Evolutionary conservation across 495 filamentous ascomycete genomes (phyloP), one percentile per base, ranked within the genome.

Genomic region (Penicilliopsis zonata): DNA sequence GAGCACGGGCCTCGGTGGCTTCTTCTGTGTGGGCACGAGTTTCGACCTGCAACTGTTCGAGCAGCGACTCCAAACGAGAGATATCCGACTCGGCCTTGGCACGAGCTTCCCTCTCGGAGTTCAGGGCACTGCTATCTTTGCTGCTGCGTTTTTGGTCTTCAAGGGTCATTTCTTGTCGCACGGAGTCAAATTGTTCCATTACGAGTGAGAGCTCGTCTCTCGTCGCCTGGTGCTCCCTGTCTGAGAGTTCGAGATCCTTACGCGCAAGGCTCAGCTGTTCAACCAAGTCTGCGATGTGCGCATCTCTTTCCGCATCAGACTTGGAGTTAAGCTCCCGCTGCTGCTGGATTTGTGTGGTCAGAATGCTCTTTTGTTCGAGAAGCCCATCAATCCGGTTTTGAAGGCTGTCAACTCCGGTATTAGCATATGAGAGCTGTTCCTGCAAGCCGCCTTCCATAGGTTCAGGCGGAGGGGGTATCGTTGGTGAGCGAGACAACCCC

Each of bases 301-400:
- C 61, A 40, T 76, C 73, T 28, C 70, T 65, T 38, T 74, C 59
- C 0, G 61, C 58, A 37, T 76, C 71, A 0, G 71, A 76, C 44
- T 72, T 70, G 41, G 58, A 82, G 49, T 86, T 90, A 31, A 93
- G 69, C 44, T 90, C 84, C 24, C 85, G 78, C 54, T 95, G 86
- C 49, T 93, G 84, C 56, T 92, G 85, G 42, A 94, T 84, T 42
- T 95, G 86, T 3, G 83, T 76, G 38, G 81, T 78, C 14, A 94
- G 56, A 12, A 86, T 86, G 30, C 70, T 69, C 52, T 93, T 86
- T 41, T 94, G 84, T 39, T 94, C 84, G 22, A 80, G 70, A 14
- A 93, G 57, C n/a, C 63, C 49, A 38, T 57, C 54, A 10, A 63
- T 48, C 10, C 61, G 56, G 24, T 42, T 63, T 42, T 80, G 82